phyloP scores from a whole-genome alignment of 2,329 filamentous ascomycete genomes.

The Geosmithia putterillii region DNA sequence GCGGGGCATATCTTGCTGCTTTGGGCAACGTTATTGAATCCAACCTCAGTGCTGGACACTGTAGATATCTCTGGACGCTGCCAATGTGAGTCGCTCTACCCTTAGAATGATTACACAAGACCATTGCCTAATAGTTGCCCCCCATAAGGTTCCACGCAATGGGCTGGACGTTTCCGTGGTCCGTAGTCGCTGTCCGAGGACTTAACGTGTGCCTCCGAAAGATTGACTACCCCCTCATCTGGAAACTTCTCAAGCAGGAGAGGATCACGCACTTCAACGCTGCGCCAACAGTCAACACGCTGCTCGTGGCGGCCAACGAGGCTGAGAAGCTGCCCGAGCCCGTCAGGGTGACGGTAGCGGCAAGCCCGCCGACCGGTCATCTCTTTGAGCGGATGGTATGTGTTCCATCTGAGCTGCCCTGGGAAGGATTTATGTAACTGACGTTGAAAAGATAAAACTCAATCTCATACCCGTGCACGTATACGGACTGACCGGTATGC shows the following conservation, averaged over 20 bases:
- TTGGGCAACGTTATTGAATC: constrained; percentile 83
- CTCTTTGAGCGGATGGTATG: constrained; percentile 85
- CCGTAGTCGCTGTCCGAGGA: constrained; percentile 84
- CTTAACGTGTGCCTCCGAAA: constrained; percentile 91
- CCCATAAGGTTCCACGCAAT: constrained; percentile 57
- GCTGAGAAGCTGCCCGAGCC: constrained; percentile 56
- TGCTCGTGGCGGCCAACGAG: constrained; percentile 70
- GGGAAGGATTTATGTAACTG: background rate
- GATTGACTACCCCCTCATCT: constrained; percentile 89
- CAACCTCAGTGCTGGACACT: constrained; percentile 63
- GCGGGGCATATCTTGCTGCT: constrained; percentile 74
- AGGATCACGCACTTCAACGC: constrained; percentile 90
- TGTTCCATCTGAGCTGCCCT: background rate
- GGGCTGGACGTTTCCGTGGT: constrained; percentile 86
- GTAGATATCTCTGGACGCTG: constrained; percentile 81
- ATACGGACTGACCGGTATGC: constrained; percentile 57
- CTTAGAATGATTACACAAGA: too few species aligned
- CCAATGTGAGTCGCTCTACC: constrained; percentile 59
- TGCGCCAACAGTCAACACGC: constrained; percentile 89
- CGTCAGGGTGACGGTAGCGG: constrained; percentile 84
- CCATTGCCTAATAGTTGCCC: too few species aligned
- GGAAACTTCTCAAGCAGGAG: constrained; percentile 77
- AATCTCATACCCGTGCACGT: constrained; percentile 89
- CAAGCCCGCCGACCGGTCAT: constrained; percentile 77
- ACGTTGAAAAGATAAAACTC: constrained; percentile 29